phyloP scores from a whole-genome alignment of 1,284 basidiomycete species.

The Vanrija pseudolonga region DNA sequence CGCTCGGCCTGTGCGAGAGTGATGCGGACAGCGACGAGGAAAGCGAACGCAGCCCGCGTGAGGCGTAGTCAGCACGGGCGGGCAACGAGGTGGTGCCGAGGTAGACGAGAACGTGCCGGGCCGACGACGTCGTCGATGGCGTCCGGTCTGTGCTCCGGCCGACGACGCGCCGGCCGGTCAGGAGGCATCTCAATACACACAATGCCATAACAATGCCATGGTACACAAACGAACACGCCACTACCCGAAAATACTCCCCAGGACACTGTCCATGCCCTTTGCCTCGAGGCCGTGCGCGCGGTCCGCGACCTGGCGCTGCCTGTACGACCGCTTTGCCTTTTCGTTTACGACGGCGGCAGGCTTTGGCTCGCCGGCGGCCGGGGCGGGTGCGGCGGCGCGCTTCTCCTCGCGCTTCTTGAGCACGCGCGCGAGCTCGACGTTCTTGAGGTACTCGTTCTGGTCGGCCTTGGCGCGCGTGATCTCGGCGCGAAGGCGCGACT shows the following conservation, averaged over 20 bases:
- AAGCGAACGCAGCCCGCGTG: too few relatives aligned
- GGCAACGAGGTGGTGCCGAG: too few relatives aligned
- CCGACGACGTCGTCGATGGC: too few relatives aligned
- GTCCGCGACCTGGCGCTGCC: slow-evolving; percentile 37
- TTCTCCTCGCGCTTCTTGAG: slow-evolving; percentile 78
- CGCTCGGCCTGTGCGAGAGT: too few relatives aligned
- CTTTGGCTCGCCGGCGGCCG: slow-evolving; percentile 1
- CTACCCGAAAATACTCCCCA: slow-evolving; percentile 45
- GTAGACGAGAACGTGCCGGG: too few relatives aligned
- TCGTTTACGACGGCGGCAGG: neutral
- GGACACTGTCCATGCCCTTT: slow-evolving; percentile 41
- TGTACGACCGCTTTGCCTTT: slow-evolving; percentile 22
- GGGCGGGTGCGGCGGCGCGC: slow-evolving; percentile 48
- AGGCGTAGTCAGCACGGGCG: too few relatives aligned
- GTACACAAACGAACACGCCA: neutral
- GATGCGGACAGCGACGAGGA: too few relatives aligned
- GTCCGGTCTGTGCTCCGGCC: too few relatives aligned
- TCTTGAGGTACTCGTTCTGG: slow-evolving; percentile 88
- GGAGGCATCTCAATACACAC: neutral
- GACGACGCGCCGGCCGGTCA: too few relatives aligned
- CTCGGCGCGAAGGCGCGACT: slow-evolving; percentile 83
- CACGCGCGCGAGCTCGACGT: slow-evolving; percentile 91
- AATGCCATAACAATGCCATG: too few relatives aligned
- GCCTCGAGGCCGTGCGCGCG: slow-evolving; percentile 30
- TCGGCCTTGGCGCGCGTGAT: slow-evolving; percentile 82